phyloP scores from a whole-genome alignment of 208 protist genomes.

The Acanthamoeba sp. region DNA sequence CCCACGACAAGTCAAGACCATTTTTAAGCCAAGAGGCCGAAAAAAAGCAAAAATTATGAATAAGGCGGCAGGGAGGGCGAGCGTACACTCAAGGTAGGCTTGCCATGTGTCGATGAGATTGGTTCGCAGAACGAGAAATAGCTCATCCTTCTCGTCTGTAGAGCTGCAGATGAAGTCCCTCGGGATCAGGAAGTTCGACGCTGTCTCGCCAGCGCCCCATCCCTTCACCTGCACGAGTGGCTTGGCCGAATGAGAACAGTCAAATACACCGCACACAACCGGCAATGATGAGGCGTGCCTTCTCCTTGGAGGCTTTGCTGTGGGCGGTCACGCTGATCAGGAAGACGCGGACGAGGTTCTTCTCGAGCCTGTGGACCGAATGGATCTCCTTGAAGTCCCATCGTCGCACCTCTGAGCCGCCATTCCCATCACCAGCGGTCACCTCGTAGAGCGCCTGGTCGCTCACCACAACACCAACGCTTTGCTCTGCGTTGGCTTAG shows the following conservation, averaged over 20 bases:
- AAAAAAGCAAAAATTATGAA: background rate
- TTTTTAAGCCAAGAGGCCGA: too few relatives aligned
- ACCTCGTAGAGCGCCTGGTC: slow-evolving; percentile 33
- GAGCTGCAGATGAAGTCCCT: background rate
- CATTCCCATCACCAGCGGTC: too few relatives aligned
- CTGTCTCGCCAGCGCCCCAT: slow-evolving; percentile 57
- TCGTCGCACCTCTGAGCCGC: background rate
- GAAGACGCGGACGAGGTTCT: slow-evolving; percentile 42
- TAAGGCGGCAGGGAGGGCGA: too few relatives aligned
- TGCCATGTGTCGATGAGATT: slow-evolving; percentile 37
- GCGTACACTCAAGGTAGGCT: slow-evolving; percentile 28
- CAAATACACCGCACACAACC: background rate
- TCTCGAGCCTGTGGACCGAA: slow-evolving; percentile 13
- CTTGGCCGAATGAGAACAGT: background rate
- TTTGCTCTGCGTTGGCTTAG: background rate
- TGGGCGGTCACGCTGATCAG: background rate
- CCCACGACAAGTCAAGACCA: background rate
- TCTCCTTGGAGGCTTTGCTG: slow-evolving; percentile 40
- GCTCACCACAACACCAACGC: slow-evolving; percentile 4
- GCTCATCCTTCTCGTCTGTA: background rate
- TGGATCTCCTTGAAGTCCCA: slow-evolving; percentile 33
- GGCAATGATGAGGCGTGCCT: background rate
- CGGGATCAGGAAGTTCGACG: slow-evolving; percentile 49
- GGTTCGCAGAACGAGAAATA: background rate
- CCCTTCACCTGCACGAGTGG: slow-evolving; percentile 22